Conservation (phyloP, 345 rosid species). For the Pistacia vera region DNA sequence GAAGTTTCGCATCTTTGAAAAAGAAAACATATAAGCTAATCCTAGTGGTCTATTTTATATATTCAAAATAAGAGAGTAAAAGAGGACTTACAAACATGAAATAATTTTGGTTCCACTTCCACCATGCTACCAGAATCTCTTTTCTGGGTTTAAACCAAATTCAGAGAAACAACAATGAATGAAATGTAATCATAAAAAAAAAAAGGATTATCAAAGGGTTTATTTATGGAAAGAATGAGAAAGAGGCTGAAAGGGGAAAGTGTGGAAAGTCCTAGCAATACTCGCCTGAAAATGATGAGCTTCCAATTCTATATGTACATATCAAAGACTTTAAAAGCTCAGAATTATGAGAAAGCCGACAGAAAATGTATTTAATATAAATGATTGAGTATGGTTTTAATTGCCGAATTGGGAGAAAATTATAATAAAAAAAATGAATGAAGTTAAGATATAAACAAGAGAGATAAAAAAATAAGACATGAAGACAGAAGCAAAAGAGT, state of each 20-base stretch:
- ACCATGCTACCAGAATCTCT: not conserved
- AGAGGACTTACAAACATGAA: not conserved
- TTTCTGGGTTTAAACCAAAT: not conserved
- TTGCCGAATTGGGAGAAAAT: not conserved
- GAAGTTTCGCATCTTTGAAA: constrained; percentile 18
- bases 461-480: not conserved
- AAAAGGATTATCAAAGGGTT: too few relatives aligned
- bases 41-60: not conserved
- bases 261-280: constrained; percentile 6
- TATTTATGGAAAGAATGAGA: not conserved
- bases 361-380: not conserved
- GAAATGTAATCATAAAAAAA: not conserved
- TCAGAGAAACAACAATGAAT: not conserved
- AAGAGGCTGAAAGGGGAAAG: constrained; percentile 14
- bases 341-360: constrained; percentile 18
- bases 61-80: not conserved
- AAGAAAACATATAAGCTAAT: not conserved
- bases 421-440: not conserved
- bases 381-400: not conserved
- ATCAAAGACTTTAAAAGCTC: not conserved
- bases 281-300: not conserved
- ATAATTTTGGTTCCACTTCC: not conserved
- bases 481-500: constrained; percentile 19
- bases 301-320: not conserved
- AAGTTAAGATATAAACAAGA: not conserved